Evolutionary conservation across 2,329 filamentous ascomycete species (phyloP).

Genomic region (Stagonosporopsis vannaccii): DNA sequence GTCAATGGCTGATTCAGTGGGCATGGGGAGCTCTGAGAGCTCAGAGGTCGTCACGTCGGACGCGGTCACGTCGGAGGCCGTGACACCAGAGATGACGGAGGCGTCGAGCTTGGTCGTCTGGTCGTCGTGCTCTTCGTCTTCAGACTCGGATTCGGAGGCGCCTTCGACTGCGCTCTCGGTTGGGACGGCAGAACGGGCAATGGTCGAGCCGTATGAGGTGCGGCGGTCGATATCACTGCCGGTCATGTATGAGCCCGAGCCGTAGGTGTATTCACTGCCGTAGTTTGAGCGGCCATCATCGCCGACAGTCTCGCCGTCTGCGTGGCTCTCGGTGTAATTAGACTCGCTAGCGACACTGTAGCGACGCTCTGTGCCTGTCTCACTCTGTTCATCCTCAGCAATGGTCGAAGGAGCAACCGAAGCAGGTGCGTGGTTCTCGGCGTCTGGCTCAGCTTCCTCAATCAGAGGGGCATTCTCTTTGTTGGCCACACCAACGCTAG

Average conservation of each 20-base stretch:
- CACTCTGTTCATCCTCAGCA: conserved; percentile 44
- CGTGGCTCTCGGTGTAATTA: conserved; percentile 43
- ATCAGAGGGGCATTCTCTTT: conserved; percentile 58
- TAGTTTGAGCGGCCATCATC: conserved; percentile 50
- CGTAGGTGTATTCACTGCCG: conserved; percentile 56
- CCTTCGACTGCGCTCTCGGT: conserved; percentile 44
- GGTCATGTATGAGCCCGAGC: conserved; percentile 59
- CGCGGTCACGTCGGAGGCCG: conserved; percentile 12
- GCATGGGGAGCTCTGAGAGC: conserved; percentile 32
- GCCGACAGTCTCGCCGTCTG: conserved; percentile 46
- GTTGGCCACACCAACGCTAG: conserved; percentile 44
- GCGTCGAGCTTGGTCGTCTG: conserved; percentile 34
- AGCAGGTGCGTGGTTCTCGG: conserved; percentile 25
- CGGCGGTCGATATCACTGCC: conserved; percentile 56
- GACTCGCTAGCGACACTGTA: conserved; percentile 46
- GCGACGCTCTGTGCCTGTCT: conserved; percentile 51
- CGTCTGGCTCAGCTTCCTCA: conserved; percentile 53
- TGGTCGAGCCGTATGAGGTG: conserved; percentile 52
- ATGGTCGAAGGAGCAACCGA: conserved; percentile 32
- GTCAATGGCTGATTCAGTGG: conserved; percentile 43
- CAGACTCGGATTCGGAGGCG: conserved; percentile 32
- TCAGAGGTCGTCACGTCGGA: conserved; percentile 23
- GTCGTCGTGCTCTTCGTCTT: conserved; percentile 44
- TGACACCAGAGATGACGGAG: conserved; percentile 36
- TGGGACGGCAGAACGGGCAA: conserved; percentile 41